These are phyloP conservation scores for Tubosaeta sp. DNA, from an alignment of 768 basidiomycete genomes.

Conservation along the genomic window DNA sequence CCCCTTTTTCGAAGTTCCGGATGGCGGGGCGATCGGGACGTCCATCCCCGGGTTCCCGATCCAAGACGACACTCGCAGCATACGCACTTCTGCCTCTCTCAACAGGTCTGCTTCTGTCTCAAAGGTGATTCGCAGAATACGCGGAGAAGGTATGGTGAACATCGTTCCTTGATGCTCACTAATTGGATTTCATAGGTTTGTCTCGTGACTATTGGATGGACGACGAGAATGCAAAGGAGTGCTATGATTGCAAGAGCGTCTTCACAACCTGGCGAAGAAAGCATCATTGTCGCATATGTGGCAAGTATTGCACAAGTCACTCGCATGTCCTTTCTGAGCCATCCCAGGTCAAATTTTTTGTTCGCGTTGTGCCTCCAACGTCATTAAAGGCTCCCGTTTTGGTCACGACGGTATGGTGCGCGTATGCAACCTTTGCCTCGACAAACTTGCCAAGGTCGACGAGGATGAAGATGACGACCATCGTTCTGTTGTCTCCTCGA, in stretches of 20 bases:
- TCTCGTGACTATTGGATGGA: slow-evolving; percentile 99
- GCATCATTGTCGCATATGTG: slow-evolving; percentile 97
- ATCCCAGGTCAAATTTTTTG: slow-evolving; percentile 90
- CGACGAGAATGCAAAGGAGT: slow-evolving; percentile 92
- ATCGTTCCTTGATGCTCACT: slow-evolving; percentile 5
- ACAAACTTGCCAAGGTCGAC: slow-evolving; percentile 82
- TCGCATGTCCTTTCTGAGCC: background rate
- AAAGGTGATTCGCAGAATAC: slow-evolving; percentile 83
- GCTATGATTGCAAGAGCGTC: slow-evolving; percentile 91
- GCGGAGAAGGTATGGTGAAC: slow-evolving; percentile 70
- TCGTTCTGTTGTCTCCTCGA: slow-evolving; percentile 72
- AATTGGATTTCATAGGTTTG: slow-evolving; percentile 47
- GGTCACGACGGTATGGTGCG: slow-evolving; percentile 94
- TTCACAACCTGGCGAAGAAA: slow-evolving; percentile 95
- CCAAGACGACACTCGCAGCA: slow-evolving; percentile 84
- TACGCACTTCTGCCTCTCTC: slow-evolving; percentile 67
- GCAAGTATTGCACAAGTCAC: slow-evolving; percentile 36
- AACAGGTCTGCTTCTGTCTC: slow-evolving; percentile 82
- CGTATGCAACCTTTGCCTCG: slow-evolving; percentile 93
- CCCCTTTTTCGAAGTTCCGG: slow-evolving; percentile 49
- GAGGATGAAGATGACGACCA: slow-evolving; percentile 89
- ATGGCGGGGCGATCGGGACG: slow-evolving; percentile 60
- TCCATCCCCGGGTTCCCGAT: slow-evolving; percentile 92
- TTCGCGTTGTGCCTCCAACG: slow-evolving; percentile 92
- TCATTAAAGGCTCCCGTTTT: slow-evolving; percentile 91